These are phyloP conservation scores for Vachellia pachyceras DNA, from an alignment of 306 rosid genomes.

Conservation along the genomic window DNA sequence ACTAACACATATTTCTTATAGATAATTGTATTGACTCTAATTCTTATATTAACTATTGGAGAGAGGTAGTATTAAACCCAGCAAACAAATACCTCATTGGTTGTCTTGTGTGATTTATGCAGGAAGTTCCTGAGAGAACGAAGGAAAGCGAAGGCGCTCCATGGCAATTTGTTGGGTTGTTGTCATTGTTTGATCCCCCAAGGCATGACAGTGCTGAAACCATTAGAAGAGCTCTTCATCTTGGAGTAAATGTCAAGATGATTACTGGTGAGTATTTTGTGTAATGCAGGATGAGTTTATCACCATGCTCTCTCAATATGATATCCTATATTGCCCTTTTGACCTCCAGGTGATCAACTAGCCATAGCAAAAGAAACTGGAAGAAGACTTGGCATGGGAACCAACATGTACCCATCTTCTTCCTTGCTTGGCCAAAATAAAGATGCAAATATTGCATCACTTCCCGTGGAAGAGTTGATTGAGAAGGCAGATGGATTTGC, in stretches of 20 bases:
- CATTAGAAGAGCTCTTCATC: constrained; percentile 87
- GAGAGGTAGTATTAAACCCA: background rate
- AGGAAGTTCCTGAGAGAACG: constrained; percentile 85
- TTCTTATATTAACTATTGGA: too few species aligned
- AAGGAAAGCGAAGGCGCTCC: constrained; percentile 89
- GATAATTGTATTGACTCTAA: too few species aligned
- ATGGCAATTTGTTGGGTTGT: constrained; percentile 93
- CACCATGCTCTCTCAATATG: background rate
- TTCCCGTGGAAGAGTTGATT: constrained; percentile 89
- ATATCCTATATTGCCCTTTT: constrained; percentile 31
- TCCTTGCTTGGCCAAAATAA: constrained; percentile 90
- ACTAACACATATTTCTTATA: too few species aligned
- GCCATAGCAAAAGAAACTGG: constrained; percentile 99
- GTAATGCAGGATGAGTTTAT: background rate
- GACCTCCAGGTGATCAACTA: constrained; percentile 84
- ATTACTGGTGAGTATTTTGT: constrained; percentile 71
- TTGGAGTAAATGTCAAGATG: constrained; percentile 99
- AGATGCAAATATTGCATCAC: constrained; percentile 81
- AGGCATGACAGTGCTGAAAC: constrained; percentile 99
- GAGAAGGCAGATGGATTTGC: constrained; percentile 99
- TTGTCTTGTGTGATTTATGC: constrained; percentile 9
- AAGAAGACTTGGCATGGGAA: constrained; percentile 98
- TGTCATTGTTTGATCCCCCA: constrained; percentile 96
- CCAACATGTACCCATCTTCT: constrained; percentile 97
- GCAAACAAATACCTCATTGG: background rate